Conservation (phyloP, 768 basidiomycete species). For the Chalciporus piperatus region DNA sequence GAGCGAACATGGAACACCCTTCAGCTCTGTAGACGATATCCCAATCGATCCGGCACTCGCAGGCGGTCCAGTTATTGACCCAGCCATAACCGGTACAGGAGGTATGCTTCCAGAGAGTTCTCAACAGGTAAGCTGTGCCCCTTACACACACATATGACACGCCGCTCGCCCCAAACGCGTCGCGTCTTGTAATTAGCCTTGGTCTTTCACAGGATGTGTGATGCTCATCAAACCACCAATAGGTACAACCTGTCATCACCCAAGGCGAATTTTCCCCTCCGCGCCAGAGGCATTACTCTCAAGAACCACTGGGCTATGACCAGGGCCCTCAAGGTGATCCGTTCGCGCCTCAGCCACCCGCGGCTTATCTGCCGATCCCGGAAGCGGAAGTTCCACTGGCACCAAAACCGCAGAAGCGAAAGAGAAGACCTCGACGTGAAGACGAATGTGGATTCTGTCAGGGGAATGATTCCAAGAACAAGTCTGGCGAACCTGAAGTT, state of each 20-base stretch:
- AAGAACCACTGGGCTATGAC: conserved; percentile 51
- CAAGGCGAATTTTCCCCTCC: conserved; percentile 27
- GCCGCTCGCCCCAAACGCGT: conserved; percentile 51
- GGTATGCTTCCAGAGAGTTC: conserved; percentile 11
- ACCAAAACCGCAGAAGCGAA: conserved; percentile 47
- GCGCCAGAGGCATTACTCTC: conserved; percentile 24
- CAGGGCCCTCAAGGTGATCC: conserved; percentile 82
- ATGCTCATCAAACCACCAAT: conserved; percentile 21
- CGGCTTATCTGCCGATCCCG: conserved; percentile 49
- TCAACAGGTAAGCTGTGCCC: conserved; percentile 38
- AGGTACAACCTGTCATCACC: conserved; percentile 25
- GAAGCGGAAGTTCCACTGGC: conserved; percentile 40
- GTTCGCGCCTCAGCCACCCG: conserved; percentile 64
- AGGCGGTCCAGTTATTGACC: conserved; percentile 47
- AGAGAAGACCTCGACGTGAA: conserved; percentile 50
- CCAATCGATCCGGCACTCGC: conserved; percentile 80
- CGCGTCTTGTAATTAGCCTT: conserved; percentile 55
- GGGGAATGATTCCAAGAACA: conserved; percentile 61
- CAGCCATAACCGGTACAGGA: conserved; percentile 39
- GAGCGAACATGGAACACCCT: conserved; percentile 59
- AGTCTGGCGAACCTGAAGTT: conserved; percentile 51
- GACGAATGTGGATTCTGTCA: conserved; percentile 76
- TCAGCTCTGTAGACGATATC: conserved; percentile 59
- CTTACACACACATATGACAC: conserved; percentile 15
- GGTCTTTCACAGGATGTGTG: conserved; percentile 16